phyloP scores from a whole-genome alignment of 2,329 filamentous ascomycete genomes.

The Paecilomyces variotii region DNA sequence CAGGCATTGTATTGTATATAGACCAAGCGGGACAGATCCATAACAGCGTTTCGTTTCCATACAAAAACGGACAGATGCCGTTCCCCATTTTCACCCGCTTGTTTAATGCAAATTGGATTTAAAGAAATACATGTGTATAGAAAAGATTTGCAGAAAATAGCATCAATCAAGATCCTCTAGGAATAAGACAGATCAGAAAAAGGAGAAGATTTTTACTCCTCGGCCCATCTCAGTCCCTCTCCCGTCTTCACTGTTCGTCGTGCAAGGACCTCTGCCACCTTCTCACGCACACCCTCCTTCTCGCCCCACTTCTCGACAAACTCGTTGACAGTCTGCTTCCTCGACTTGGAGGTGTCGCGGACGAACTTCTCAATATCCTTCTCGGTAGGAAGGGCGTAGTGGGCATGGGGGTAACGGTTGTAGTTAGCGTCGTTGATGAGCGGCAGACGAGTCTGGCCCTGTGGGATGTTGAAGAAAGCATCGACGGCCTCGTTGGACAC shows the following conservation, averaged over 20 bases:
- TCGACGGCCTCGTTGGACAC: constrained; percentile 53
- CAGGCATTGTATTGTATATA: neutral
- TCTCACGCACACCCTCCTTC: constrained; percentile 61
- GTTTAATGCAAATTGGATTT: neutral
- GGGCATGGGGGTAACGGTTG: constrained; percentile 61
- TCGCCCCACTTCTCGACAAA: constrained; percentile 53
- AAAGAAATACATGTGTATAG: neutral
- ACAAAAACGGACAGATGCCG: neutral
- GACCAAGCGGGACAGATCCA: neutral
- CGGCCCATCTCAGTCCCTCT: constrained; percentile 30
- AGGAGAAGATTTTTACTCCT: neutral
- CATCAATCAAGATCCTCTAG: neutral
- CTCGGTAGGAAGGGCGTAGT: constrained; percentile 68
- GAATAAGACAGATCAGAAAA: neutral
- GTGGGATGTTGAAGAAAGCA: constrained; percentile 58
- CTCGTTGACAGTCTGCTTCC: constrained; percentile 53
- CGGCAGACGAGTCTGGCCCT: constrained; percentile 41
- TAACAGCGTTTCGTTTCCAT: neutral
- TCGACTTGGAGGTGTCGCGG: constrained; percentile 37
- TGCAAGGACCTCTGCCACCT: constrained; percentile 60
- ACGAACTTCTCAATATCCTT: constrained; percentile 39
- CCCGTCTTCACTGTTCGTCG: constrained; percentile 51
- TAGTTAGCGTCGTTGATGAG: constrained; percentile 59
- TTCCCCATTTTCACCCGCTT: neutral
- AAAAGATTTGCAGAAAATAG: neutral